Evolutionary conservation across 257 asterid species (phyloP).

Genomic region (Nicotiana benthamiana): DNA sequence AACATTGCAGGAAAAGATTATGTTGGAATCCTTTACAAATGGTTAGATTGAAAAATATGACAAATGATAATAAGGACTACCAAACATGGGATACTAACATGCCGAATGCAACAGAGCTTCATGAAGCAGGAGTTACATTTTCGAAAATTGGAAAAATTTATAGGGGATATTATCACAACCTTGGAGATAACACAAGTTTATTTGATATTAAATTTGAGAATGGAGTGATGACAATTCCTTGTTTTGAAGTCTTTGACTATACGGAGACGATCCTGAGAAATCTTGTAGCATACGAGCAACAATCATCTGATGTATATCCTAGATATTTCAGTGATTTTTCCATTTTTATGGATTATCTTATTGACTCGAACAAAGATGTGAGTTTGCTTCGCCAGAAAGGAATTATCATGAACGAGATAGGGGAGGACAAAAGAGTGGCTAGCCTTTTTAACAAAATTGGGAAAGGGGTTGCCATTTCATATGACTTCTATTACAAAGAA

Average conservation of each 20-base stretch:
- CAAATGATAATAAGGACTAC: background rate
- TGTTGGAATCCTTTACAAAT: background rate
- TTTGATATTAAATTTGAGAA: conserved; percentile 7
- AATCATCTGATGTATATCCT: background rate
- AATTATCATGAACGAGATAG: background rate
- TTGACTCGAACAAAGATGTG: conserved; percentile 1
- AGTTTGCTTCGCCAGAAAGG: background rate
- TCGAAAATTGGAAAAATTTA: background rate
- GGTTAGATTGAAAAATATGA: background rate
- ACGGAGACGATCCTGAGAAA: conserved; percentile 12
- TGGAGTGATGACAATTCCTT: conserved; percentile 4
- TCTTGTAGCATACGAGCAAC: conserved; percentile 12
- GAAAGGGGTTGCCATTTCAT: too few relatives aligned
- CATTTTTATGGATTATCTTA: conserved; percentile 5
- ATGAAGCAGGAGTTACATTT: conserved; percentile 6
- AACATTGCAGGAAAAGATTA: background rate
- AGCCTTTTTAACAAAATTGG: too few relatives aligned
- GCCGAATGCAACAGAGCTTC: background rate
- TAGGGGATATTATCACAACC: too few relatives aligned
- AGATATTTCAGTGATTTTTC: conserved; percentile 12
- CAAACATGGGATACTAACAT: background rate
- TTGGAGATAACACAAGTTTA: background rate
- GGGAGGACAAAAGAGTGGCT: too few relatives aligned
- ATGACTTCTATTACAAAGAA: background rate
- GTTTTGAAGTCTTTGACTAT: background rate